Evolutionary conservation across 306 rosid species (phyloP), one percentile per base, ranked within the genome.

Genomic region (Vigna unguiculata): DNA sequence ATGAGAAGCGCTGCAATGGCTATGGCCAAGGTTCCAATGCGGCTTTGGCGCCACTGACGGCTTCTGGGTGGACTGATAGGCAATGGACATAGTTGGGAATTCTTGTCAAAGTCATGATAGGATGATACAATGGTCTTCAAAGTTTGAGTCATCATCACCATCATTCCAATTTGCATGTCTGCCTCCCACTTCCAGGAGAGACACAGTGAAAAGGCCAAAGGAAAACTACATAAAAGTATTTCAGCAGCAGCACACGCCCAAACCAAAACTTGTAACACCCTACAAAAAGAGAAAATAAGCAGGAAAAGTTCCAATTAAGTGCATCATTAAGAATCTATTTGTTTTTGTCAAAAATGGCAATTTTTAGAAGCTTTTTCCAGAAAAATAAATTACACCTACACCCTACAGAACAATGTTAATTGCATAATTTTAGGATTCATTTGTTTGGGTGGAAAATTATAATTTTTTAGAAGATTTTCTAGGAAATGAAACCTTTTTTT

Each of bases 1-100:
- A 91, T 73, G 34, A 91, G 76, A 30, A 91, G 91, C 14, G 89
- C 91, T n/a, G 85, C 87, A 11, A 84, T 63, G 28, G 90, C 93
- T 25, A 86, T 75, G 19, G 80, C 75, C 14, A 85, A 81, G 28
- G 87, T 85, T 34, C 87, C 80, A 38, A 80, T 71, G 55, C 86
- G 86, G 75, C 63, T 78, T 51, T 53, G 91, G 55, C 91, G 79
- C 79, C 85, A 77, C 9, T 86, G 83, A 34, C 85, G 87, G 57
- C 40, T 78, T 66, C 86, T 77, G 58, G 46, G 58, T 36, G 78
- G 80, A 22, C 71, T 32, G 16, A 55, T 71, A 60, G 86, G 78
- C 57, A 80, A 32, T 54, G 83, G 61, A 71, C 85, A 68, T 58
- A 80, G 72, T 51, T 22, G 76, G 68, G 76, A 72, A 69, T 51